Evolutionary conservation across 2,329 filamentous ascomycete species (phyloP), one percentile per base, ranked within the genome.

Genomic region (Falciphora oryzae): DNA sequence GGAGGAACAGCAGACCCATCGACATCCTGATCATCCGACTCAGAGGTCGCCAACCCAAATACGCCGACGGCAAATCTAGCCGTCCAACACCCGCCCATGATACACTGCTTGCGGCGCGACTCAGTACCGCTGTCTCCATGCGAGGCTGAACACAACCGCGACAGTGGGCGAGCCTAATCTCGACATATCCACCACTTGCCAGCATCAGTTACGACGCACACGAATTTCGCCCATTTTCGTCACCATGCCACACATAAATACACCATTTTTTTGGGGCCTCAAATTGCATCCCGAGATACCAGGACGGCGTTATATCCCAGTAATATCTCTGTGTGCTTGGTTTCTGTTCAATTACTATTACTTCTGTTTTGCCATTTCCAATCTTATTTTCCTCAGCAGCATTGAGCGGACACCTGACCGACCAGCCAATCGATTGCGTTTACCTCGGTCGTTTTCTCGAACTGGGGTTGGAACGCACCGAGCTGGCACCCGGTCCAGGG

Each of bases 221-320:
- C 72, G 74, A 74, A 66, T 67, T 69, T 70, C 31, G 67, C 50
- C 61, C 66, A 66, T 63, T 65, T 63, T 60, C n/a, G 59, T 65
- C 65, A 38, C 38, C 32, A 59, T 67, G 66, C 29, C 60, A 35
- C 59, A 64, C 25, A 64, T 58, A 56, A 44, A 63, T 66, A 64
- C 61, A 62, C 66, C 68, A 67, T 67, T 61, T 68, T 68, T 70
- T 70, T 72, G 71, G 72, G 68, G 72, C 74, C 73, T 75, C 73
- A 73, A 73, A 74, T 77, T 74, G 72, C 71, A 73, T 76, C 69
- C 74, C 71, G 71, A 77, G 76, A 80, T 80, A 80, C 78, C 78
- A 80, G 73, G 74, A 73, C 61, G 77, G 77, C 76, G 77, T 79
- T 79, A 71, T 53, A 53, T 53, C 22, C 22, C 22, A 53, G 10